Evolutionary conservation across 352 stramenopile species (phyloP), one percentile per base, ranked within the genome.

Genomic region (Pythium vanterpoolii): DNA sequence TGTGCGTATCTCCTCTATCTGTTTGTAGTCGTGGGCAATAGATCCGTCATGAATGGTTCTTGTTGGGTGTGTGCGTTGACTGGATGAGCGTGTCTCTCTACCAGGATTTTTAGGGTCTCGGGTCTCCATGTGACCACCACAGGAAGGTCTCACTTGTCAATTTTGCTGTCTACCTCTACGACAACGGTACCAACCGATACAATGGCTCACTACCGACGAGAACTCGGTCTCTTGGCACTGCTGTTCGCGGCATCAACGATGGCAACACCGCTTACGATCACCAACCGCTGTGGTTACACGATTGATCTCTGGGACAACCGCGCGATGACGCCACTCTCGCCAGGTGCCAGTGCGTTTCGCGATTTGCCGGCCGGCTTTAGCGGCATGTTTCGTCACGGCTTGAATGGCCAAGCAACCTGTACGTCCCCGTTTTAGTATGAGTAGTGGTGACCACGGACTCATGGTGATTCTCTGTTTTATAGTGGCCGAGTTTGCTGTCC

Each of bases 401-500:
- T 28, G 10, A 46, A 60, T 38, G 53, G 52, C 24, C 64, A 72
- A 40, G 64, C 64, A 1, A 68, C 64, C 6, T 23, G 60, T 68
- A 68, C 19, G 60, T 63, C 5, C 5, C 8, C 38, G 5, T 23
- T 44, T 31, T 48, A 14, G 19, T 27, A 21, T 23, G n/a, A 26
- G 6, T 45, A 4, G 39, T 45, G 39, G 19, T 45, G 8, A 39
- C 49, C n/a, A 56, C 2, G 18, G 8, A 21, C 30, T 54, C 11
- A 54, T 18, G 13, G 18, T 19, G 26, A 34, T 16, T 3, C n/a
- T 56, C 14, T 38, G 9, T 58, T 49, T 16, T 40, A 4, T 18
- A 64, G 34, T 68, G 43, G 56, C 51, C 31, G 61, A 59, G 54
- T 87, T 90, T 52, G 86, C 81, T 6, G 69, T 63, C 9, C 71